Conservation (phyloP, 2,329 filamentous ascomycete species). For the Aspergillus chevalieri region DNA sequence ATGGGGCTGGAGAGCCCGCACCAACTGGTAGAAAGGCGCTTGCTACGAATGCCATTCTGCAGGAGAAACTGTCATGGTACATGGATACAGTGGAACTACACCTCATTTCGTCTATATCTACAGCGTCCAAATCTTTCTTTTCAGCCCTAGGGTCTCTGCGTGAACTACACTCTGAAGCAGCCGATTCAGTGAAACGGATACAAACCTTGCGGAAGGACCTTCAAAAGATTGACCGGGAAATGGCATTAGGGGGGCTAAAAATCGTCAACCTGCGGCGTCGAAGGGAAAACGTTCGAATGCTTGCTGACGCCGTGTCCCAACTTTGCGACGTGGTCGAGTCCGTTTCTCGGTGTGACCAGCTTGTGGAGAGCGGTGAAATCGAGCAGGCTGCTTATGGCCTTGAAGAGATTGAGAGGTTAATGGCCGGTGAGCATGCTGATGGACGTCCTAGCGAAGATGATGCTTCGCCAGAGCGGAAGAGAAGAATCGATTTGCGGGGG, state of each 20-base stretch:
- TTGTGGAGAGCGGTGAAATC: slow-evolving; percentile 78
- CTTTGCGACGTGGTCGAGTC: slow-evolving; percentile 71
- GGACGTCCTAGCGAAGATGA: slow-evolving; percentile 21
- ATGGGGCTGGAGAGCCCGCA: slow-evolving; percentile 54
- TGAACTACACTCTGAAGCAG: slow-evolving; percentile 85
- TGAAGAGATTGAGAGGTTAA: slow-evolving; percentile 70
- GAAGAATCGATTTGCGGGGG: slow-evolving; percentile 64
- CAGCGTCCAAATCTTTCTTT: slow-evolving; percentile 93
- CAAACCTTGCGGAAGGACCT: slow-evolving; percentile 74
- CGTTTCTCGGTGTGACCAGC: slow-evolving; percentile 67
- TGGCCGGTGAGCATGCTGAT: slow-evolving; percentile 61
- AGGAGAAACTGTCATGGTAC: slow-evolving; percentile 98
- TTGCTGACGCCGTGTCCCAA: slow-evolving; percentile 78
- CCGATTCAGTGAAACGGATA: slow-evolving; percentile 83
- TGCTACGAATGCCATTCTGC: slow-evolving; percentile 91
- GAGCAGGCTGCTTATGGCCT: slow-evolving; percentile 74
- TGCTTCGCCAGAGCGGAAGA: slow-evolving; percentile 21
- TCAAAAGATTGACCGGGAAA: slow-evolving; percentile 73
- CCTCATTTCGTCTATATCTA: slow-evolving; percentile 91
- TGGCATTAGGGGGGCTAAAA: slow-evolving; percentile 76
- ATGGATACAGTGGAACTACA: slow-evolving; percentile 99
- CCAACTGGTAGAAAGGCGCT: slow-evolving; percentile 66
- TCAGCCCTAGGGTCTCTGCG: slow-evolving; percentile 84
- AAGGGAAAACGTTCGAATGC: slow-evolving; percentile 74
- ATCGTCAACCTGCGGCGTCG: slow-evolving; percentile 77